Base-by-base conservation (phyloP, 805 yeast species). In the Candida boidinii region DNA sequence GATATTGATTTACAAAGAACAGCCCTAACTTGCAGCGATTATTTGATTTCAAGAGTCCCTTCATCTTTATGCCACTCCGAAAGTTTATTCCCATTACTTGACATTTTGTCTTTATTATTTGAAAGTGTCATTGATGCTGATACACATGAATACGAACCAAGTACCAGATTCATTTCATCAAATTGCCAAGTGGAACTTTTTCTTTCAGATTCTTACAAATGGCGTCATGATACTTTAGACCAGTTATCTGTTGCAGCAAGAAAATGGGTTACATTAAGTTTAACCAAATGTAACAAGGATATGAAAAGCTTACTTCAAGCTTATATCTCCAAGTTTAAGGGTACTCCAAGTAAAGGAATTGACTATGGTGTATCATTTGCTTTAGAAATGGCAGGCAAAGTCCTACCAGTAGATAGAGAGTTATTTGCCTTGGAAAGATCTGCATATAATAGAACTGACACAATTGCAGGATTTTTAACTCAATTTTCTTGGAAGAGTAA, bases 321-420 rank as follows among this genome's bases (percentile, higher is more conserved):
- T 1, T 92, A 90, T 48, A 73, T 87, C 4, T 68, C 85, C 2
- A 47, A 43, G 20, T 49, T 48, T 7, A 53, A 54, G 17, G 34
- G 31, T 29, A 36, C 39, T 5, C 33, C 43, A 20, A 41, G 36
- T 6, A 45, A 48, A 37, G 36, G 42, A 3, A 69, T 83, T 26
- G 79, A 82, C 36, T 77, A 70, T 47, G 97, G 97, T 34, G 79
- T 87, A 30, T 79, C 94, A 0, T 84, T 90, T 65, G 97, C 98
- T 0, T 61, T 88, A 37, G 92, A 84, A 43, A 71, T 86, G 78
- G 94, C 95, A 1, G 86, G 92, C 4, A 54, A 71, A 4, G 69
- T 85, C 10, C 58, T 77, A n/a, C 66, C 78, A 14, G 66, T 66
- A 19, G 94, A 85, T 45, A 61, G 78, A 28, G 92, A 82, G 45